Evolutionary conservation across 306 rosid genomes (phyloP).

Genomic region (Cucurbita maxima): DNA sequence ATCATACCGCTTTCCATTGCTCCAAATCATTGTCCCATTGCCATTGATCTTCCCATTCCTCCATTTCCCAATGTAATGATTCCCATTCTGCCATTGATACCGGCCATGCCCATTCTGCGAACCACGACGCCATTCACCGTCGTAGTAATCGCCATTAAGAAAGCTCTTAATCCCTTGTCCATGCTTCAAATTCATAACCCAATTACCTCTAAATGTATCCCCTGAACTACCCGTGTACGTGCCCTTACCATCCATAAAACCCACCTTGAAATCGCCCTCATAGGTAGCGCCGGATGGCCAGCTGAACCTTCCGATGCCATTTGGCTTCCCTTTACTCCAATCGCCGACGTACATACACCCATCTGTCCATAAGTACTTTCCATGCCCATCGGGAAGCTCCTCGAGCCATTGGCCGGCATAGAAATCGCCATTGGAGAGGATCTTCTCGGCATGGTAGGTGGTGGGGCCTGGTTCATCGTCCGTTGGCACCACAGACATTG

Average conservation of each 20-base stretch:
- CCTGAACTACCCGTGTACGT: constrained; percentile 55
- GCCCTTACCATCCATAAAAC: constrained; percentile 67
- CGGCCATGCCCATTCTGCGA: constrained; percentile 66
- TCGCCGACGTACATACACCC: constrained; percentile 88
- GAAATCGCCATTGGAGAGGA: constrained; percentile 55
- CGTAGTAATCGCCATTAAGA: constrained; percentile 69
- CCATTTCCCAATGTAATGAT: constrained; percentile 74
- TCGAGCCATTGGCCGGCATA: constrained; percentile 62
- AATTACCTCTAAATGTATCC: constrained; percentile 56
- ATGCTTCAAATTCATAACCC: constrained; percentile 73
- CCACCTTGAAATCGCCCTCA: constrained; percentile 64
- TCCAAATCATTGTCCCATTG: constrained; percentile 66
- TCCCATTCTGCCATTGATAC: constrained; percentile 77
- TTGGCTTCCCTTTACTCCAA: constrained; percentile 47
- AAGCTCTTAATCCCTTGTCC: constrained; percentile 62
- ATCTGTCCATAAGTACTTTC: constrained; percentile 80
- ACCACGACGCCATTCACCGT: constrained; percentile 83
- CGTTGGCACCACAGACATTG: constrained; percentile 76
- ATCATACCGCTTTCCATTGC: constrained; percentile 60
- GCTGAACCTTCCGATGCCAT: constrained; percentile 68
- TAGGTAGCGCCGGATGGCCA: constrained; percentile 93
- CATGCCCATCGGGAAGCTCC: constrained; percentile 47
- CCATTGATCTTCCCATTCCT: constrained; percentile 53
- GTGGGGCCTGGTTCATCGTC: constrained; percentile 38
- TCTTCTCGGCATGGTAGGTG: constrained; percentile 39